These are phyloP conservation scores for Pilasporangium apinafurcum DNA, from an alignment of 352 stramenopile genomes.

Conservation along the genomic window DNA sequence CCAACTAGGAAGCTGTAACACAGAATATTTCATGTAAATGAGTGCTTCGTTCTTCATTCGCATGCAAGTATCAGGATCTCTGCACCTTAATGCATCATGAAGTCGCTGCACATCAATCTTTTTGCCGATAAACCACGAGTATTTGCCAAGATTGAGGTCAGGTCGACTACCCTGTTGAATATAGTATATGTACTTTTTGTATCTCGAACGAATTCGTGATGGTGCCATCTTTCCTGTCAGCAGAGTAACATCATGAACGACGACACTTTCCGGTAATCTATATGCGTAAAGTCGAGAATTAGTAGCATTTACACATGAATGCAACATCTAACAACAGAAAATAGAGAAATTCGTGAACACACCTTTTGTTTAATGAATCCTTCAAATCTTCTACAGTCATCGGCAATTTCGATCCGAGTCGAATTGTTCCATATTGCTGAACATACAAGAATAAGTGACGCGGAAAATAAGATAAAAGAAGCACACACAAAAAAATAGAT, in stretches of 20 bases:
- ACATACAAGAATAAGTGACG: too few species aligned
- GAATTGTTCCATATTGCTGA: slow-evolving; percentile 84
- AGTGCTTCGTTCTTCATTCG: background rate
- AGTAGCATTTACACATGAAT: background rate
- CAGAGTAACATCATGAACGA: slow-evolving; percentile 34
- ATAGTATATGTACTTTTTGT: slow-evolving; percentile 90
- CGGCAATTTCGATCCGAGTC: slow-evolving; percentile 26
- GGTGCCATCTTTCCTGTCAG: slow-evolving; percentile 22
- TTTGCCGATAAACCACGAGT: slow-evolving; percentile 79
- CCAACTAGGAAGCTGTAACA: slow-evolving; percentile 46
- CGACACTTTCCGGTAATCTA: slow-evolving; percentile 37
- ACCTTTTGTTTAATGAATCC: slow-evolving; percentile 50
- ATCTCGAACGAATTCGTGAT: slow-evolving; percentile 65
- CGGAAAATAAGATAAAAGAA: slow-evolving; percentile 6
- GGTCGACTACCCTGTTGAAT: slow-evolving; percentile 76
- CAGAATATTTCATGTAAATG: background rate
- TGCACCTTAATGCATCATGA: slow-evolving; percentile 54
- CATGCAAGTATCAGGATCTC: background rate
- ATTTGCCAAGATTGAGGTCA: slow-evolving; percentile 61
- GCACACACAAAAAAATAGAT: slow-evolving; percentile 1
- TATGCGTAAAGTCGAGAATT: background rate
- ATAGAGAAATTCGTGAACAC: background rate
- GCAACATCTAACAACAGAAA: background rate
- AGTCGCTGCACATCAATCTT: slow-evolving; percentile 52
- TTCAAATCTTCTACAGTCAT: slow-evolving; percentile 38